Evolutionary conservation across 306 rosid genomes (phyloP).

Genomic region (Cotoneaster glaucophyllus): DNA sequence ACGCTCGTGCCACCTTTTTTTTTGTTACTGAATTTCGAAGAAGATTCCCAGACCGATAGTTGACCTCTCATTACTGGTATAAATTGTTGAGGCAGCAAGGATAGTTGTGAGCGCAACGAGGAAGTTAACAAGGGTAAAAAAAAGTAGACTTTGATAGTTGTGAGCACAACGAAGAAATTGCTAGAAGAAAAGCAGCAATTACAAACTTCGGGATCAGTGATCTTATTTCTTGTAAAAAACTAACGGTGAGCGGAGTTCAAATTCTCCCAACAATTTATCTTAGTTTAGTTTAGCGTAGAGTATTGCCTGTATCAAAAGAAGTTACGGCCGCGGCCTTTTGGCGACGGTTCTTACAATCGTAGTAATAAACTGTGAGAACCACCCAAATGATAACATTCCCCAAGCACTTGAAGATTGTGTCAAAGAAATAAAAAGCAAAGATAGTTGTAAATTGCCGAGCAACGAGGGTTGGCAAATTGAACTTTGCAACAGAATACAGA

Average conservation of each 20-base stretch:
- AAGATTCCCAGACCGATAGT: not conserved
- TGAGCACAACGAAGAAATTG: no score
- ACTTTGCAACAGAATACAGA: not conserved
- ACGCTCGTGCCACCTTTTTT: not conserved
- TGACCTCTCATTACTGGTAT: not conserved
- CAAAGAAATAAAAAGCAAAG: not conserved
- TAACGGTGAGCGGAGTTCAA: no score
- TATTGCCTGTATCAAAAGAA: not conserved
- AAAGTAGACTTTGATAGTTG: no score
- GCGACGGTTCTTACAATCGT: constrained; percentile 6
- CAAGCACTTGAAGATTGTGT: not conserved
- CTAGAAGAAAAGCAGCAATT: no score
- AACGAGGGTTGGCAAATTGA: not conserved
- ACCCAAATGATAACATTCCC: not conserved
- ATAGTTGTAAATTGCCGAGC: no score
- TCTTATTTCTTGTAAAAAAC: not conserved
- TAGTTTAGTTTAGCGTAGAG: not conserved
- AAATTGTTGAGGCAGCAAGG: not conserved
- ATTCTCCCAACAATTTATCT: no score
- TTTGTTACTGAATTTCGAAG: not conserved
- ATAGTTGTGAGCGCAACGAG: not conserved
- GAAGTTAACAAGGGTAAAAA: not conserved
- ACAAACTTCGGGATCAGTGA: no score
- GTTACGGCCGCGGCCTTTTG: not conserved
- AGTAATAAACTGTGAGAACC: constrained; percentile 1